phyloP scores from a whole-genome alignment of 2,329 filamentous ascomycete species.

The Fragosphaeria purpurea region DNA sequence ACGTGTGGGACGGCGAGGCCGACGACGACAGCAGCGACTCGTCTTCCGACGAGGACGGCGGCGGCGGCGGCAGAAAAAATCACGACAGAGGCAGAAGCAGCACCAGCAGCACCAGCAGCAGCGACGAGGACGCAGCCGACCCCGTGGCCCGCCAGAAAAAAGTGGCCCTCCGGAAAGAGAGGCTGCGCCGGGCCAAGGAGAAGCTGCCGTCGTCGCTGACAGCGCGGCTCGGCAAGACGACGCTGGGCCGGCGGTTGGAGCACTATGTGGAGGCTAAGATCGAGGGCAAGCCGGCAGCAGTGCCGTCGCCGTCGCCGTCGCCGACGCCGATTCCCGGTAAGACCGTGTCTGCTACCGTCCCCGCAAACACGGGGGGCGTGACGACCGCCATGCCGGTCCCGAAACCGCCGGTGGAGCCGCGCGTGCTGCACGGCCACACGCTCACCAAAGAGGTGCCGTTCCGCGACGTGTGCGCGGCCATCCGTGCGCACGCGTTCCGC shows the following conservation, averaged over 20 bases:
- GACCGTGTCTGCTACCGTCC: neutral
- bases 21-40: conserved; percentile 29
- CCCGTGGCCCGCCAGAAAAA: conserved; percentile 3
- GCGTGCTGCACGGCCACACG: conserved; percentile 80
- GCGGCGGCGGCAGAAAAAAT: neutral
- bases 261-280: conserved; percentile 22
- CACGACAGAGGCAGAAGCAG: neutral
- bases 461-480: conserved; percentile 71
- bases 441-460: conserved; percentile 84
- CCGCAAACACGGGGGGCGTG: neutral
- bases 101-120: conserved; percentile 38
- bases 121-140: conserved; percentile 37
- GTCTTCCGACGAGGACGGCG: conserved; percentile 23
- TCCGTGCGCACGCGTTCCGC: conserved; percentile 68
- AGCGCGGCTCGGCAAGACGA: conserved; percentile 38
- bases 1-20: conserved; percentile 84
- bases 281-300: conserved; percentile 8
- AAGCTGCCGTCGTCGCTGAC: conserved; percentile 35
- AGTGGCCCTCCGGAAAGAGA: conserved; percentile 41
- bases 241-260: conserved; percentile 32
- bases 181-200: conserved; percentile 54
- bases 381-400: neutral
- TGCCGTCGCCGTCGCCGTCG: neutral
- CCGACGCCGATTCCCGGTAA: neutral
- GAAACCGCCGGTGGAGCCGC: conserved; percentile 45